A percentile compares a stretch with the other conserved stretches of the same genome.
These are phyloP conservation scores for Diaporthe ilicicola DNA, from an alignment of 2,329 filamentous ascomycete genomes.

Conservation along the genomic window DNA sequence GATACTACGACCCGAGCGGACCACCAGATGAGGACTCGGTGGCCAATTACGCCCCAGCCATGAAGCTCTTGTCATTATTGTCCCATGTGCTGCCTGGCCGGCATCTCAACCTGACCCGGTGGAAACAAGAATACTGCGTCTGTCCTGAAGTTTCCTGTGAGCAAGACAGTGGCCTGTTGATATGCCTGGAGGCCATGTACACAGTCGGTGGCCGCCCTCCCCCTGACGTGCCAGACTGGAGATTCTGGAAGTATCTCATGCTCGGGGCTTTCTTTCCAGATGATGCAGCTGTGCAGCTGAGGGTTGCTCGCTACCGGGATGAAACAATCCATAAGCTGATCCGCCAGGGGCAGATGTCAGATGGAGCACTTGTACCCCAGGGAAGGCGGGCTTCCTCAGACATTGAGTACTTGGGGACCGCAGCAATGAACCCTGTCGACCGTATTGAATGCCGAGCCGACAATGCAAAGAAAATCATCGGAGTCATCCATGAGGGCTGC, in stretches of 20 bases:
- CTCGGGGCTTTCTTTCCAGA: conserved; percentile 5
- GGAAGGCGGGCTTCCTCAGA: not conserved
- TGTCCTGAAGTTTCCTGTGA: conserved; percentile 11
- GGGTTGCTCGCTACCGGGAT: not conserved
- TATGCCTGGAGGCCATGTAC: conserved; percentile 24
- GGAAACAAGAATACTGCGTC: conserved; percentile 13
- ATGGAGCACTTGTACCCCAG: not conserved
- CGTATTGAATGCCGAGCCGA: conserved; percentile 19
- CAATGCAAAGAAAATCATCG: conserved; percentile 10
- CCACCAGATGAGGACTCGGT: not conserved
- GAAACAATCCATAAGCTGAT: conserved; percentile 1
- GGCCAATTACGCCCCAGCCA: not conserved
- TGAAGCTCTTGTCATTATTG: not conserved
- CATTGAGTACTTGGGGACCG: conserved; percentile 1
- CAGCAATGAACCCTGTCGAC: conserved; percentile 12
- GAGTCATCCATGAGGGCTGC: conserved; percentile 4
- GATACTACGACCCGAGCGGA: conserved; percentile 5
- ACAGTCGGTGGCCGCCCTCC: conserved; percentile 11
- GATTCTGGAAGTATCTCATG: conserved; percentile 11
- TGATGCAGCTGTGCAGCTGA: conserved; percentile 1
- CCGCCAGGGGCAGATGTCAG: conserved; percentile 25
- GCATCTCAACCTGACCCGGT: not conserved
- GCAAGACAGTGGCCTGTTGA: not conserved
- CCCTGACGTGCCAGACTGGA: conserved; percentile 14
- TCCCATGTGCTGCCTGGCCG: not conserved